phyloP scores from a whole-genome alignment of 176 grass and related monocot genomes.

The Carex parvula region DNA sequence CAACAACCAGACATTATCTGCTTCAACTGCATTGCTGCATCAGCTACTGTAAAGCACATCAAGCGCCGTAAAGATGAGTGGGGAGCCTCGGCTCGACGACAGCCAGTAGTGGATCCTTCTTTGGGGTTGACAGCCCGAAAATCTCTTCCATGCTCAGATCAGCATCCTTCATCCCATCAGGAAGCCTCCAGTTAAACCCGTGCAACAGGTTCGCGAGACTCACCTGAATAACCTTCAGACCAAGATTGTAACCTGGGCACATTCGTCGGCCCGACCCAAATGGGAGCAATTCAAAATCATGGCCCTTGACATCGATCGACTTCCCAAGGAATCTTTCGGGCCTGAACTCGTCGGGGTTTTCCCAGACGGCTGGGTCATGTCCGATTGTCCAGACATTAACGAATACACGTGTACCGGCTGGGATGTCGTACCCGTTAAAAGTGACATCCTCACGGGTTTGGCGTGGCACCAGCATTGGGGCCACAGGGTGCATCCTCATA shows the following conservation, averaged over 20 bases:
- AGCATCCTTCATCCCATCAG: constrained; percentile 23
- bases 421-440: constrained; percentile 40
- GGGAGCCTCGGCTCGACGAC: constrained; percentile 28
- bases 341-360: constrained; percentile 45
- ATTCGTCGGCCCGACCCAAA: constrained; percentile 54
- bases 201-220: constrained; percentile 54
- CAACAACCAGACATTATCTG: neutral
- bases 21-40: neutral
- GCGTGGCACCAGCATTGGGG: constrained; percentile 42
- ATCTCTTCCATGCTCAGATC: constrained; percentile 59
- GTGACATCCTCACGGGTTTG: constrained; percentile 35
- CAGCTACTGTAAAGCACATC: neutral
- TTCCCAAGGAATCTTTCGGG: constrained; percentile 38
- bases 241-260: constrained; percentile 53
- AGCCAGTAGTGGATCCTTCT: constrained; percentile 34
- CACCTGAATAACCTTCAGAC: constrained; percentile 44
- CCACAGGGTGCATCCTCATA: constrained; percentile 52
- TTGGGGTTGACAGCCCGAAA: constrained; percentile 28
- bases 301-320: constrained; percentile 45
- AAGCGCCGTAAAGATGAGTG: constrained; percentile 30
- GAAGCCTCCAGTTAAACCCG: constrained; percentile 50
- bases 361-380: constrained; percentile 45
- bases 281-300: constrained; percentile 55
- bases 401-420: constrained; percentile 29
- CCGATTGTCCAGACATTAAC: constrained; percentile 51